Conservation (phyloP, 441 rosid species). For the Erodium trifolium region DNA sequence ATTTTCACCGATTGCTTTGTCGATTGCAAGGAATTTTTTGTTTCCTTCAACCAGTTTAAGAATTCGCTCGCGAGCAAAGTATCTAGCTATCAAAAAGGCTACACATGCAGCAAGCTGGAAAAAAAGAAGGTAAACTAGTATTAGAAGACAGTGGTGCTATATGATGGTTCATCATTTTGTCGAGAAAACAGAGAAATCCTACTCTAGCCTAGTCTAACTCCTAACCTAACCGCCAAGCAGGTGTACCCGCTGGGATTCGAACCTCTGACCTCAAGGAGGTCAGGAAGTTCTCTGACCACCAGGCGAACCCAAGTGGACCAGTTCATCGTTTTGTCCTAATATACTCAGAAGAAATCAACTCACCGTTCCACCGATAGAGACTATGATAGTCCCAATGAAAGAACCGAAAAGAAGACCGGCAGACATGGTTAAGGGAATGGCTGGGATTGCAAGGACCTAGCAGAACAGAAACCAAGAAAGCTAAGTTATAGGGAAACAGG, state of each 20-base stretch:
- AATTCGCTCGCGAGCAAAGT: slow-evolving; percentile 90
- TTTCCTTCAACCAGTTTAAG: slow-evolving; percentile 92
- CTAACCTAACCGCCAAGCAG: too few species aligned
- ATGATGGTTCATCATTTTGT: too few species aligned
- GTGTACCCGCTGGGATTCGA: too few species aligned
- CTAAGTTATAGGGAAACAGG: background rate
- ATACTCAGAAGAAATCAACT: slow-evolving; percentile 24
- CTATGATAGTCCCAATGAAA: slow-evolving; percentile 74
- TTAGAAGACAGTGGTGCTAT: slow-evolving; percentile 14
- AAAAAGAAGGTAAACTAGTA: slow-evolving; percentile 15
- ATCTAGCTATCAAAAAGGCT: slow-evolving; percentile 91
- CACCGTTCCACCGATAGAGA: slow-evolving; percentile 95
- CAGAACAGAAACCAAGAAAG: slow-evolving; percentile 12
- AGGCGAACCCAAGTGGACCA: too few species aligned
- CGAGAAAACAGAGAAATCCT: too few species aligned
- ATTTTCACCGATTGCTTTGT: slow-evolving; percentile 94
- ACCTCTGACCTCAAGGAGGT: too few species aligned
- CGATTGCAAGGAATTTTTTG: slow-evolving; percentile 91
- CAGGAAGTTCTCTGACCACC: too few species aligned
- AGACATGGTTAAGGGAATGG: slow-evolving; percentile 94
- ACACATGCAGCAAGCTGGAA: slow-evolving; percentile 83
- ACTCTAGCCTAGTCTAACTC: too few species aligned
- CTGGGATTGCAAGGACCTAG: slow-evolving; percentile 93
- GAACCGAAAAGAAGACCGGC: slow-evolving; percentile 98
- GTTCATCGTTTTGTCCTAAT: background rate